Conservation (phyloP, 2,329 filamentous ascomycete species). For the Beauveria rudraprayagi region DNA sequence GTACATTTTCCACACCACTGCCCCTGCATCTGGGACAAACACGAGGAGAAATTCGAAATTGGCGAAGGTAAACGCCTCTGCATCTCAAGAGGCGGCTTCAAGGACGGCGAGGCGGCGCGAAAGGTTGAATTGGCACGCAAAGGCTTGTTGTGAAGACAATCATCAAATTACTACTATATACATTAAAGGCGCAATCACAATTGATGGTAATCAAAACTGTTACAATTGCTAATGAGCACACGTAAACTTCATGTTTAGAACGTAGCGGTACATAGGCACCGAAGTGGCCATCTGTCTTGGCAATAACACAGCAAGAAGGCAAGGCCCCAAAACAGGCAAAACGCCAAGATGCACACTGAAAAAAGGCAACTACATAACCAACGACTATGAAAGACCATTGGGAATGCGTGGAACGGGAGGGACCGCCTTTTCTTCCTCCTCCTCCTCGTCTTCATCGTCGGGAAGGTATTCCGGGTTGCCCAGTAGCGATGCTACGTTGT, state of each 20-base stretch:
- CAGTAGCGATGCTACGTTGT: constrained; percentile 78
- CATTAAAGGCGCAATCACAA: not conserved
- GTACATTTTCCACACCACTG: constrained; percentile 97
- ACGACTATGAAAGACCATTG: constrained; percentile 25
- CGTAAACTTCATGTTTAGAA: not conserved
- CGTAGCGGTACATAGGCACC: not conserved
- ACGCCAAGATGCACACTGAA: constrained; percentile 1
- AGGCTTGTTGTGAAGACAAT: constrained; percentile 51
- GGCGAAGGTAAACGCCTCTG: constrained; percentile 67
- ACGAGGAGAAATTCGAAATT: constrained; percentile 71
- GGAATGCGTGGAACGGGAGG: constrained; percentile 39
- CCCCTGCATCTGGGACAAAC: constrained; percentile 72
- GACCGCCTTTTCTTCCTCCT: constrained; percentile 32
- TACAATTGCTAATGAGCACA: not conserved
- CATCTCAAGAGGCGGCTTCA: constrained; percentile 67
- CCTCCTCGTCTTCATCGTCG: constrained; percentile 51
- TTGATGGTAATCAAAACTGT: constrained; percentile 5
- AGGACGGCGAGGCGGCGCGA: constrained; percentile 59
- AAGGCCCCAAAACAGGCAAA: not conserved
- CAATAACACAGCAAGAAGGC: not conserved
- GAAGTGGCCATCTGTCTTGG: not conserved
- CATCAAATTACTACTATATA: not conserved
- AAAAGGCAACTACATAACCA: not conserved
- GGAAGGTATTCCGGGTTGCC: constrained; percentile 64
- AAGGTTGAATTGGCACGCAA: constrained; percentile 77